A percentile compares a stretch with the other conserved stretches of the same genome.
Evolutionary conservation across 805 yeast genomes (phyloP).

Genomic region (Zygosaccharomyces bisporus): DNA sequence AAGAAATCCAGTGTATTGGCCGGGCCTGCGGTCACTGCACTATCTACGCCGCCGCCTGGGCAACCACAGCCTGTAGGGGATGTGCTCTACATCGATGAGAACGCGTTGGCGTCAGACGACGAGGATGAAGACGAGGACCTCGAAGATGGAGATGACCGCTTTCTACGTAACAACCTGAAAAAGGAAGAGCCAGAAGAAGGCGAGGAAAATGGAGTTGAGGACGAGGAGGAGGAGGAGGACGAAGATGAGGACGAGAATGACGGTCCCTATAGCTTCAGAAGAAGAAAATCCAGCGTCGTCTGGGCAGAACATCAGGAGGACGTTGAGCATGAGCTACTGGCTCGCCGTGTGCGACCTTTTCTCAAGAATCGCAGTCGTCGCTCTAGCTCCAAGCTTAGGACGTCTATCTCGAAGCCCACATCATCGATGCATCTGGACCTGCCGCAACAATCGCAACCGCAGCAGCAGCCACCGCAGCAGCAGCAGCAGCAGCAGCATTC

Average conservation of each 20-base stretch:
- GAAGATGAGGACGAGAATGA: constrained; percentile 11
- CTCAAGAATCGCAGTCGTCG: constrained; percentile 18
- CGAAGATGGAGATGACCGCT: constrained; percentile 16
- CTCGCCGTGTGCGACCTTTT: constrained; percentile 17
- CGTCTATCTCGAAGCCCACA: constrained; percentile 20
- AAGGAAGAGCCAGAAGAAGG: constrained; percentile 38
- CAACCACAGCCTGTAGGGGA: constrained; percentile 15
- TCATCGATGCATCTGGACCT: constrained; percentile 15
- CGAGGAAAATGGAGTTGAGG: constrained; percentile 37
- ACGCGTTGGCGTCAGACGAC: constrained; percentile 35
- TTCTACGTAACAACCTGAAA: not conserved
- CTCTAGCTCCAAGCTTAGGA: constrained; percentile 22
- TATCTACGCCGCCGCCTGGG: not conserved
- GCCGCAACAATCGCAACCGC: constrained; percentile 7
- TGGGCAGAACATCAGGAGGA: constrained; percentile 27
- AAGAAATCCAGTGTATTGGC: constrained; percentile 2
- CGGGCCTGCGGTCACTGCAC: constrained; percentile 1
- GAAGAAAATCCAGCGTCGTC: constrained; percentile 30
- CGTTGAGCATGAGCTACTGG: constrained; percentile 18
- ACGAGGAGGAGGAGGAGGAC: constrained; percentile 36
- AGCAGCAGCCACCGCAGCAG: constrained; percentile 1
- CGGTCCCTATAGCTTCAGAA: constrained; percentile 17
- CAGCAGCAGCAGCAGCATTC: constrained; percentile 7
- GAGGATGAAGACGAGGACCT: constrained; percentile 29
- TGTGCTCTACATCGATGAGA: constrained; percentile 39